Base-by-base conservation (phyloP, 495 filamentous ascomycete species). In the Penicillium salamii region DNA sequence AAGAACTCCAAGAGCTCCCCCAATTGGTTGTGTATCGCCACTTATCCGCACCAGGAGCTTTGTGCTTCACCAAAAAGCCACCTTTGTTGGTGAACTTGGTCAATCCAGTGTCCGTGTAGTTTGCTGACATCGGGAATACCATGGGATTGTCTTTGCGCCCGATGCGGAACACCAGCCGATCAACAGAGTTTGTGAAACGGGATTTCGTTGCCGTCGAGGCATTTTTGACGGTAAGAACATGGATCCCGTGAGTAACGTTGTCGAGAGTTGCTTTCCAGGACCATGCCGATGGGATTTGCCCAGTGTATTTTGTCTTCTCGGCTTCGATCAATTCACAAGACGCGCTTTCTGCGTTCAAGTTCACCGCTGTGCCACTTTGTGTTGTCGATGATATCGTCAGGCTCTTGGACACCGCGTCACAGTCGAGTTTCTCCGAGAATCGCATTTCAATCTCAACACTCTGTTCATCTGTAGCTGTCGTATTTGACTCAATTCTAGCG, bases 1-100 rank as follows among this genome's bases (percentile, higher is more conserved):
- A 89, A 1, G 75, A 37, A 31, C 76, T 83, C 71, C 79, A 89
- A 0, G 70, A 66, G 5, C 76, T 77, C 11, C 76, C 81, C 70
- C 76, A 88, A 56, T 84, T 79, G 12, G 76, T 75, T 18, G 77
- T 81, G 59, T 85, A 86, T 0, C 83, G 78, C 64, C 76, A 88
- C 41, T 74, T 76, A 39, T 83, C 77, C 1, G 85, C 85, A 14
- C 85, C 85, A 1, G 80, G 58, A 7, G 85, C 85, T 41, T 72
- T 74, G 55, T 87, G 85, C 42, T 77, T 69, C 24, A 87, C 61
- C 26, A 68, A 78, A 14, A 84, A 46, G 1, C 61, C 68, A 6
- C 64, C 69, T 28, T 73, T 71, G 3, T 63, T 53, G 7, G 68
- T 49, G 23, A 26, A 26, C 33, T 72, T 53, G 42, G 70, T 59